Percentiles rank a stretch among this genome's conserved stretches.
phyloP scores from a whole-genome alignment of 306 rosid genomes.

The Oemleria cerasiformis region DNA sequence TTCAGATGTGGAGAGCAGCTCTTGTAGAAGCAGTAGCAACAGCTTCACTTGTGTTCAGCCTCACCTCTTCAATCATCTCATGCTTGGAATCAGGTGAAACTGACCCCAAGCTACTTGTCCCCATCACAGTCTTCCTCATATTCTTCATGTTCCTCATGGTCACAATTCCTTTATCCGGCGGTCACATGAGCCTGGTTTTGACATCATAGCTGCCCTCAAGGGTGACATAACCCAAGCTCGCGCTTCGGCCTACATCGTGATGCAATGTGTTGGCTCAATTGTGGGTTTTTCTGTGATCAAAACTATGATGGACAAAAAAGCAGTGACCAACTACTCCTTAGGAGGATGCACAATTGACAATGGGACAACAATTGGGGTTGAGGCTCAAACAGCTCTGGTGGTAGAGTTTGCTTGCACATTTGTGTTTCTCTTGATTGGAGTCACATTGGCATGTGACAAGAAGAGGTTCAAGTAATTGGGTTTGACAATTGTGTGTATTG shows the following conservation, averaged over 20 bases:
- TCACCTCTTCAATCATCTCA: constrained; percentile 51
- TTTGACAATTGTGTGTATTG: constrained; percentile 49
- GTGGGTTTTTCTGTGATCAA: constrained; percentile 50
- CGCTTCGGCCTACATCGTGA: constrained; percentile 38
- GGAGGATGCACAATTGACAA: constrained; percentile 65
- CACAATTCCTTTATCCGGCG: constrained; percentile 68
- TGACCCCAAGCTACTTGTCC: constrained; percentile 58
- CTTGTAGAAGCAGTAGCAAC: constrained; percentile 63
- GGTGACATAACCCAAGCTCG: constrained; percentile 38
- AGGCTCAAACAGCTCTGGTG: constrained; percentile 38
- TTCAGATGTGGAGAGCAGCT: constrained; percentile 69
- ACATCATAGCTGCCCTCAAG: constrained; percentile 50
- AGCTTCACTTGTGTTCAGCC: constrained; percentile 42
- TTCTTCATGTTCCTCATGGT: constrained; percentile 63
- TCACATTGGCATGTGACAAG: constrained; percentile 59
- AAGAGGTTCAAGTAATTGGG: constrained; percentile 42
- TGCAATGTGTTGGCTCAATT: constrained; percentile 64
- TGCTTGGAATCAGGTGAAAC: constrained; percentile 53
- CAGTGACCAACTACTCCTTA: constrained; percentile 34
- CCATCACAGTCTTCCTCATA: constrained; percentile 57
- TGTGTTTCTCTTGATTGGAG: constrained; percentile 58
- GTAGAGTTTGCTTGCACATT: constrained; percentile 64
- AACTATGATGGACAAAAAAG: constrained; percentile 37
- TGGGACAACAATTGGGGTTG: constrained; percentile 17
- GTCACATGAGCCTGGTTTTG: constrained; percentile 68